Conservation (phyloP, 768 basidiomycete genomes). For the Russula olivacea region DNA sequence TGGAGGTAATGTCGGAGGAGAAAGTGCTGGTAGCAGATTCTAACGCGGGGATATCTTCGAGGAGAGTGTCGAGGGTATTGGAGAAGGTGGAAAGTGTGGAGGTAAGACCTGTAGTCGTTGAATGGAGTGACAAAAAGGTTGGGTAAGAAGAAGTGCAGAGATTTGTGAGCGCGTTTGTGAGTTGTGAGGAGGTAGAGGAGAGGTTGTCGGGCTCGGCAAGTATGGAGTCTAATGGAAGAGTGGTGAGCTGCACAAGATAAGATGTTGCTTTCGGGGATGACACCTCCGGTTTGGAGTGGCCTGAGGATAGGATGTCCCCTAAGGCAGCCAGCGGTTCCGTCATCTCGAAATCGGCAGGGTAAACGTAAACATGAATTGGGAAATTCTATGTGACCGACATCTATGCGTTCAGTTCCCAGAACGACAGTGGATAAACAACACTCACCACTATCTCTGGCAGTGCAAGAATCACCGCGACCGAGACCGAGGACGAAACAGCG, state of each 20-base stretch:
- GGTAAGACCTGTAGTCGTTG: conserved; percentile 67
- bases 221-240: conserved; percentile 62
- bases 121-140: conserved; percentile 85
- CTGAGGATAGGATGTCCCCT: conserved; percentile 9
- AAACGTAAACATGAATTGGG: no score
- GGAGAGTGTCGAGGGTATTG: conserved; percentile 61
- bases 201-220: conserved; percentile 67
- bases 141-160: conserved; percentile 88
- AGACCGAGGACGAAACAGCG: no score
- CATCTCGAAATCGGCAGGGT: background rate
- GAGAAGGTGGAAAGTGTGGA: conserved; percentile 70
- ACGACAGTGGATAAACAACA: no score
- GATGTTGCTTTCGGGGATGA: conserved; percentile 29
- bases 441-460: no score
- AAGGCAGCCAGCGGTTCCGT: conserved; percentile 1
- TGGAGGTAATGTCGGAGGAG: conserved; percentile 61
- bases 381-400: no score
- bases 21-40: conserved; percentile 70
- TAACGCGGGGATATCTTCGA: conserved; percentile 69
- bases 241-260: conserved; percentile 64
- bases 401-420: no score
- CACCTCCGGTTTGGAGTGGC: conserved; percentile 19
- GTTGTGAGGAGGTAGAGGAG: conserved; percentile 76
- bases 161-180: conserved; percentile 84
- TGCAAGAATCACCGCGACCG: no score